Base-by-base conservation (phyloP, 306 rosid genomes). In the Glycine tomentella region DNA sequence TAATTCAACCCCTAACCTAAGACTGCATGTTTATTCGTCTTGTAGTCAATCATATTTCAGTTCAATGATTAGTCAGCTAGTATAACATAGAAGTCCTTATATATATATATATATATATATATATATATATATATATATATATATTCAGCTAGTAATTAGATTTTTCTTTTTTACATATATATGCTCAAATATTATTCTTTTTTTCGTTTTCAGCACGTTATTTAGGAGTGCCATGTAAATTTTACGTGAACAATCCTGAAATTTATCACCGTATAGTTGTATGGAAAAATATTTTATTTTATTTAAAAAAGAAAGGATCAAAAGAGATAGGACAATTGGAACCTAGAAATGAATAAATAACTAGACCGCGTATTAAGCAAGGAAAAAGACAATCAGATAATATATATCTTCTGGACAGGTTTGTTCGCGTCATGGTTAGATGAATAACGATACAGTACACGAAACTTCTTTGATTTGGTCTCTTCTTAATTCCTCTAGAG, bases 401-500 rank as follows among this genome's bases (percentile, higher is more conserved):
- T 46, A 42, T 16, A 20, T 57, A 57, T 9, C 25, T 80, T 51
- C 48, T 72, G 72, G 56, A 36, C 42, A 31, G 48, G 65, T 80
- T 63, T 50, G 36, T 62, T 80, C 17, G 17, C 66, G 67, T 72
- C 58, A 63, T 42, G 74, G 25, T 38, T 8, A 38, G 62, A 57
- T 57, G 77, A 69, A 69, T 51, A 63, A 45, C 3, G 13, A 6
- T 31, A 76, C 15, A 49, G 57, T n/a, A 69, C 59, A 31, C 69
- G 61, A 25, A 56, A 57, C 82, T 68, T 44, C 9, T 57, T 79
- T 69, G 82, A 69, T 56, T 79, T 70, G 59, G 70, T 69, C 76
- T 56, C 58, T 78, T 14, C 49, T 3, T 38, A 7, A 14, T 40
- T 64, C 53, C 16, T 46, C 20, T 64, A 7, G 2, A 42, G 1